Evolutionary conservation across 208 protist genomes (phyloP), one percentile per base, ranked within the genome.

Genomic region (Crithidia expoeki): DNA sequence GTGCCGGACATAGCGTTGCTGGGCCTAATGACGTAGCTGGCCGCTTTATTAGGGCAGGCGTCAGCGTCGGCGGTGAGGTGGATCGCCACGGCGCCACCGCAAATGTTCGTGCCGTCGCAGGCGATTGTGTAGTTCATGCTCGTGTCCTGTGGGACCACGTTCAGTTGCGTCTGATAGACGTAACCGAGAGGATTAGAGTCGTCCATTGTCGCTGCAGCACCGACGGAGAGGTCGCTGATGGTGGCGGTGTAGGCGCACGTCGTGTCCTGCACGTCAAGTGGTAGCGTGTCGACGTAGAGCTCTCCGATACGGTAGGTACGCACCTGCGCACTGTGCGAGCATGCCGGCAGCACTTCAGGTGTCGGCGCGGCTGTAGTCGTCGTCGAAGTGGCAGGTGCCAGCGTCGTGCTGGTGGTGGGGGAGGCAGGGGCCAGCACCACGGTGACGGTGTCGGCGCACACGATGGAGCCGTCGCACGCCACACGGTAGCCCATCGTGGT

Each of bases 71-170:
- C 21, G 25, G 77, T 76, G 28, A 83, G 46, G 50, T 61, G 72
- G 49, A 79, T 75, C 6, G 21, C n/a, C 12, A 86, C 75, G 30
- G 14, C n/a, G 16, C 74, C 82, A 14, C 50, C 34, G 64, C 85
- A 91, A 28, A 88, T 47, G 56, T 63, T 28, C 3, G 57, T 64
- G 57, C 69, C 72, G 44, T 86, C 68, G 64, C 80, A 86, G 32
- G 77, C 46, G 33, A 86, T 75, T 17, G 62, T 64, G 64, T 86
- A 86, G 12, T 19, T 23, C 25, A 81, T 57, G 25, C 27, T 59
- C 36, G 69, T 74, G 53, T 68, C 56, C 63, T 70, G 55, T 58
- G 76, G 55, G 33, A 52, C 9, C 58, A 59, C 66, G 33, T 27
- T 34, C 21, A 28, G 14, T 11, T 62, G 56, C n/a, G 73, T 69